Percentiles rank a stretch among this genome's conserved stretches.
Evolutionary conservation across 768 basidiomycete genomes (phyloP).

Genomic region (Calocera viscosa): DNA sequence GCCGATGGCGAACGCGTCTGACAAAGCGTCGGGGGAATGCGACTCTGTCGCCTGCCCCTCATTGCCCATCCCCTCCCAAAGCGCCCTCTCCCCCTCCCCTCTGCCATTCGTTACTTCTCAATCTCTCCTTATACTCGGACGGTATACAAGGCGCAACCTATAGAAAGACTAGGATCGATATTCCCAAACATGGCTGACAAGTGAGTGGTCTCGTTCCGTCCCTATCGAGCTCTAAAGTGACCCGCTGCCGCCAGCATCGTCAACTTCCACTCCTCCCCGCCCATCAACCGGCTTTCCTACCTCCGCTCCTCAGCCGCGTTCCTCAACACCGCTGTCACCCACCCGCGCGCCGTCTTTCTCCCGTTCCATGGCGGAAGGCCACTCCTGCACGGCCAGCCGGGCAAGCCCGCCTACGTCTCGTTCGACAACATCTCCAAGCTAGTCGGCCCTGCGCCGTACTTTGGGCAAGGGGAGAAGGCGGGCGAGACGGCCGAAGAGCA

Average conservation of each 20-base stretch:
- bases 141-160: too few relatives aligned
- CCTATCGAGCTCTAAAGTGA: neutral
- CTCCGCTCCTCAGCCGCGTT: constrained; percentile 60
- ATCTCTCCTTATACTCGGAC: too few relatives aligned
- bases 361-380: constrained; percentile 64
- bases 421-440: constrained; percentile 51
- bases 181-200: neutral
- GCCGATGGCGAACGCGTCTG: too few relatives aligned
- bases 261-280: neutral
- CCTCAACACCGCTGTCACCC: constrained; percentile 53
- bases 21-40: neutral
- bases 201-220: neutral
- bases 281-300: constrained; percentile 48
- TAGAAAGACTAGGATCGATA: neutral
- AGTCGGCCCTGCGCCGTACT: constrained; percentile 55
- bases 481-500: constrained; percentile 21
- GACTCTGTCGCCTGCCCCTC: neutral
- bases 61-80: neutral
- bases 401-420: constrained; percentile 40
- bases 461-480: constrained; percentile 51
- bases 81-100: too few relatives aligned
- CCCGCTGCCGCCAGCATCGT: neutral
- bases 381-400: constrained; percentile 33
- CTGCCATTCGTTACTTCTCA: too few relatives aligned
- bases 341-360: constrained; percentile 59